Evolutionary conservation across 345 rosid genomes (phyloP).

Genomic region (Combretum micranthum): DNA sequence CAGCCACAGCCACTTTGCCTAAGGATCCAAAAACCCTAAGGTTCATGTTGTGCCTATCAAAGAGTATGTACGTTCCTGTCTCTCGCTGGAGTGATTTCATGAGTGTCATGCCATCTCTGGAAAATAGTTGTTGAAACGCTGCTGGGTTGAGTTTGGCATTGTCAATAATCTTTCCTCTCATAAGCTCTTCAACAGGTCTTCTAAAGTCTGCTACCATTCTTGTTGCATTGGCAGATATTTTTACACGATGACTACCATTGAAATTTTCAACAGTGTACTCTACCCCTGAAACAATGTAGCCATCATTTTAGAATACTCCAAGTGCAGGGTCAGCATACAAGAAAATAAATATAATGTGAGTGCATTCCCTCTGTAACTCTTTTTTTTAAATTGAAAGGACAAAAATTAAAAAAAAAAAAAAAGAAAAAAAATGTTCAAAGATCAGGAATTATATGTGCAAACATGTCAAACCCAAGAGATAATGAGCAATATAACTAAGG

Average conservation of each 20-base stretch:
- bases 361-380: too few species aligned
- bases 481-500: too few species aligned
- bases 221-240: conserved; percentile 66
- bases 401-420: too few species aligned
- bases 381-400: too few species aligned
- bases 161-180: conserved; percentile 55
- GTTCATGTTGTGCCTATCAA: conserved; percentile 41
- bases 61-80: conserved; percentile 48
- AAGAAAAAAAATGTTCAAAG: too few species aligned
- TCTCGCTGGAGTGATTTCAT: conserved; percentile 56
- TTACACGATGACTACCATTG: conserved; percentile 58
- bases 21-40: conserved; percentile 60
- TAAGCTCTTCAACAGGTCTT: conserved; percentile 66
- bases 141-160: conserved; percentile 47
- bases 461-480: too few species aligned
- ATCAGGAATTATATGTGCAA: too few species aligned
- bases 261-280: conserved; percentile 32
- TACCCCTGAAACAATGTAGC: conserved; percentile 32
- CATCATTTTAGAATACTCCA: not conserved
- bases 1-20: conserved; percentile 34
- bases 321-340: not conserved
- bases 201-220: conserved; percentile 74
- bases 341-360: not conserved
- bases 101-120: conserved; percentile 46
- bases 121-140: conserved; percentile 48